phyloP scores from a whole-genome alignment of 164 flowering plant genomes.

The Piper longum region DNA sequence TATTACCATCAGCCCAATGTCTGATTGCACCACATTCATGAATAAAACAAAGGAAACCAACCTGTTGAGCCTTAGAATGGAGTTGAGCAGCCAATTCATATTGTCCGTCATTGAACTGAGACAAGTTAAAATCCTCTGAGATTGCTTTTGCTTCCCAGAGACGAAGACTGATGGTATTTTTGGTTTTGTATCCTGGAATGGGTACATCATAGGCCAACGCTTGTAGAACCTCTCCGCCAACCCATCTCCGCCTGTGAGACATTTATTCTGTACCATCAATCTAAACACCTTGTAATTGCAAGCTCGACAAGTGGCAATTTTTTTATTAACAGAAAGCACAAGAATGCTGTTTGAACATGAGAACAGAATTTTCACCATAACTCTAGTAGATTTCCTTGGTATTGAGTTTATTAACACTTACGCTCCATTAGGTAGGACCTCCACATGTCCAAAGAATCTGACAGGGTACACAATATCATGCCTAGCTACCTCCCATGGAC shows the following conservation, averaged over 20 bases:
- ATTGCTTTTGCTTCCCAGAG: slow-evolving; percentile 96
- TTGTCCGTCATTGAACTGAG: slow-evolving; percentile 81
- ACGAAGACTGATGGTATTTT: slow-evolving; percentile 89
- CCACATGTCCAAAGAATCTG: slow-evolving; percentile 83
- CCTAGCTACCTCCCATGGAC: slow-evolving; percentile 97
- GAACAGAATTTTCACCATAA: no score
- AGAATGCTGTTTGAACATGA: no score
- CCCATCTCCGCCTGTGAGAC: slow-evolving; percentile 66
- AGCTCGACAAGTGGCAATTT: neutral
- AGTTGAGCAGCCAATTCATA: slow-evolving; percentile 77
- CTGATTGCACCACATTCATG: no score
- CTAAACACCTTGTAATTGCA: neutral
- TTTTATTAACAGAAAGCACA: no score
- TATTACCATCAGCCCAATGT: no score
- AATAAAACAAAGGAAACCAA: slow-evolving; percentile 5
- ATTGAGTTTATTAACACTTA: slow-evolving; percentile 25
- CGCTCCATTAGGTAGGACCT: slow-evolving; percentile 60
- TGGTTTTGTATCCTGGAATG: slow-evolving; percentile 95
- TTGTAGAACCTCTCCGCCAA: slow-evolving; percentile 75
- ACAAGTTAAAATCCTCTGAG: slow-evolving; percentile 59
- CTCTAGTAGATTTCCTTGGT: neutral
- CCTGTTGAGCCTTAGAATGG: slow-evolving; percentile 89
- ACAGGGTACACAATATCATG: slow-evolving; percentile 79
- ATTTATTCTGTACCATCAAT: neutral
- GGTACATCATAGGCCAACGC: slow-evolving; percentile 97